Base-by-base conservation (phyloP, 805 yeast species). In the Cyberlindnera nakhonratchasimensis region DNA sequence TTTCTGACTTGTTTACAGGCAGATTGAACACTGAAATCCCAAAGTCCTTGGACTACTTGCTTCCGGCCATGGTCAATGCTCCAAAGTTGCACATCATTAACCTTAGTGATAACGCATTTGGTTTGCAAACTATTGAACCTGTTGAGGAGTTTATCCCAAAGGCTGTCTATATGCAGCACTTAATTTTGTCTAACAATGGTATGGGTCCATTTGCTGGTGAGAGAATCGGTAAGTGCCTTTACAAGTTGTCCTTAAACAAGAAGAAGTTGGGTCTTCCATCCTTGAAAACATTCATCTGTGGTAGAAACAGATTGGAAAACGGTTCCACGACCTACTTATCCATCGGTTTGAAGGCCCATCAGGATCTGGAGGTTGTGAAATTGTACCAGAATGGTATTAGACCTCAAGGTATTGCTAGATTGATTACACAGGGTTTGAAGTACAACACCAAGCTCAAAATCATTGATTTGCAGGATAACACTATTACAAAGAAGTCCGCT, bases 171-270 rank as follows among this genome's bases (percentile, higher is more conserved):
- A 67, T 93, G 42, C 84, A 86, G 64, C 96, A 93, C 61, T 75
- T 93, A 63, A 81, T 87, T 52, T 71, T 93, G 48, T 83, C 96
- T 35, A 93, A 93, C 67, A 93, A 93, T 63, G 99, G 99, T 42
- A 83, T 93, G 80, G 99, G 99, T 26, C 99, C 99, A 20, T 85
- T 85, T 62, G 96, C 98, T 1, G 99, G 99, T 55, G 83, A 91
- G 43, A 78, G 96, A 62, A 86, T 93, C 48, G 99, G 97, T 46
- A 79, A 80, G 55, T 86, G 96, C 4, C 75, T 93, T 35, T 86
- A 71, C 66, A 73, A 75, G 53, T 74, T 91, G 50, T 79, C 93
- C 17, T 63, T 62, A 39, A 82, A 80, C 43, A 89, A 89, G 65
- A 62, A 69, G 50, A 63, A 63, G 37, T 61, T 63, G n/a, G 55